phyloP scores from a whole-genome alignment of 2,329 filamentous ascomycete genomes.

The Nemania sp. region DNA sequence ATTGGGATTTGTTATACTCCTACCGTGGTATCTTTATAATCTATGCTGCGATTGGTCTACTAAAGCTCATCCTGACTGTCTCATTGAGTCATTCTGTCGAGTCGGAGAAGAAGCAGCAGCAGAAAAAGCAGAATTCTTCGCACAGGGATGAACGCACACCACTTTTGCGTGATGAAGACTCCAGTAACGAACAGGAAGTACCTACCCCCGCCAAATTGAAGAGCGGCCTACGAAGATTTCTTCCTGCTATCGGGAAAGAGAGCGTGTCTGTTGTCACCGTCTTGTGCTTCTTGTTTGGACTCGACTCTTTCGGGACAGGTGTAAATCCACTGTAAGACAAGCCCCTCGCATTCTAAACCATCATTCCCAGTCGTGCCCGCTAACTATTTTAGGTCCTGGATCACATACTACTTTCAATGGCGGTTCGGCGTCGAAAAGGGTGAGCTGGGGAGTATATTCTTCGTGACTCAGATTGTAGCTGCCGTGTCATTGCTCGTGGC shows the following conservation, averaged over 20 bases:
- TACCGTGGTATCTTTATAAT: conserved; percentile 53
- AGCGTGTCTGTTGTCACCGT: conserved; percentile 56
- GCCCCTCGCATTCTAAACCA: conserved; percentile 35
- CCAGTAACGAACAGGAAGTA: background rate
- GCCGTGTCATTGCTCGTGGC: conserved; percentile 56
- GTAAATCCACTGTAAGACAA: conserved; percentile 64
- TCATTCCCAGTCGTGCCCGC: conserved; percentile 23
- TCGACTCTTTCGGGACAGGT: conserved; percentile 58
- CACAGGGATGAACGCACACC: conserved; percentile 28
- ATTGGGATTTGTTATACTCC: conserved; percentile 29
- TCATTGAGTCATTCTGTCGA: conserved; percentile 47
- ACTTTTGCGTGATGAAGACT: conserved; percentile 21
- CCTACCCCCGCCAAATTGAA: conserved; percentile 2
- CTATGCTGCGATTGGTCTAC: conserved; percentile 59
- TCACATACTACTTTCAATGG: conserved; percentile 58
- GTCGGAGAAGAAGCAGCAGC: conserved; percentile 36
- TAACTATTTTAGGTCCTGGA: conserved; percentile 58
- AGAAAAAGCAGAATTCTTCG: conserved; percentile 1
- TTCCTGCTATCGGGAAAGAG: conserved; percentile 54
- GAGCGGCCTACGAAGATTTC: conserved; percentile 37
- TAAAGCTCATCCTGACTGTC: conserved; percentile 59
- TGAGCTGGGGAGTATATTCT: conserved; percentile 57
- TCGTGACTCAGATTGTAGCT: conserved; percentile 55
- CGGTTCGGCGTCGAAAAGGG: conserved; percentile 53
- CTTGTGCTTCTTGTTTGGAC: conserved; percentile 59